phyloP scores from a whole-genome alignment of 495 filamentous ascomycete species.

The Hypoxylon perforatum region DNA sequence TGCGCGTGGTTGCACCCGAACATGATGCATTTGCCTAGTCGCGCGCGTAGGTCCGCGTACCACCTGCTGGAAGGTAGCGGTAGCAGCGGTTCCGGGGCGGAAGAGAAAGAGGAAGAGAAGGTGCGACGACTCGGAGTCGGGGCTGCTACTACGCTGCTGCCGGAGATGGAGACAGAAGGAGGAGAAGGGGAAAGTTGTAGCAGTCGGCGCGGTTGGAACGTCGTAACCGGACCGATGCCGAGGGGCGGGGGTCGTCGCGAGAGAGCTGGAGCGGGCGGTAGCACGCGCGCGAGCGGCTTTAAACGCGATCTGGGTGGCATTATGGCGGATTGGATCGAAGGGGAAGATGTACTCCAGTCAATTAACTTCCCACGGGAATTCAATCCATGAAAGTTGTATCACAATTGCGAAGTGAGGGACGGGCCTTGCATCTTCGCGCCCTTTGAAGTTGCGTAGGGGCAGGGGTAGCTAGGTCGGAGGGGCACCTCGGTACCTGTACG shows the following conservation, averaged over 20 bases:
- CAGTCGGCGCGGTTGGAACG: neutral
- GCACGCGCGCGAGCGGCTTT: slow-evolving; percentile 5
- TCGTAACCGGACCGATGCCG: neutral
- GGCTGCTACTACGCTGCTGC: neutral
- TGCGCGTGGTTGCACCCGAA: slow-evolving; percentile 77
- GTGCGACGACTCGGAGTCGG: slow-evolving; percentile 7
- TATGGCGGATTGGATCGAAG: too few relatives aligned
- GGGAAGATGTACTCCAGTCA: neutral
- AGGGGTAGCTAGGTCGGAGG: slow-evolving; percentile 1
- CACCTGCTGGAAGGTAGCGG: slow-evolving; percentile 65
- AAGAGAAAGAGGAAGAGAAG: neutral
- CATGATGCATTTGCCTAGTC: slow-evolving; percentile 84
- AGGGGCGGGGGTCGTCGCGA: slow-evolving; percentile 9
- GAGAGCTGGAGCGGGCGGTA: slow-evolving; percentile 1
- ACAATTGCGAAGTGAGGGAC: too few relatives aligned
- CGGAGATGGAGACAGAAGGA: neutral
- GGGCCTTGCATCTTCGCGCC: too few relatives aligned
- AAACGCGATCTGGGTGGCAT: slow-evolving; percentile 35
- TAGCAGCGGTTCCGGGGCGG: slow-evolving; percentile 10
- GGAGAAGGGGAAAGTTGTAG: neutral
- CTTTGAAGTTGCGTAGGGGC: neutral
- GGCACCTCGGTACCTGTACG: slow-evolving; percentile 10
- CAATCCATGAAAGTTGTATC: neutral
- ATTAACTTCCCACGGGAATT: neutral
- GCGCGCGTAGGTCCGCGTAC: slow-evolving; percentile 77